phyloP scores from a whole-genome alignment of 441 rosid species.

The Pelargonium australe region DNA sequence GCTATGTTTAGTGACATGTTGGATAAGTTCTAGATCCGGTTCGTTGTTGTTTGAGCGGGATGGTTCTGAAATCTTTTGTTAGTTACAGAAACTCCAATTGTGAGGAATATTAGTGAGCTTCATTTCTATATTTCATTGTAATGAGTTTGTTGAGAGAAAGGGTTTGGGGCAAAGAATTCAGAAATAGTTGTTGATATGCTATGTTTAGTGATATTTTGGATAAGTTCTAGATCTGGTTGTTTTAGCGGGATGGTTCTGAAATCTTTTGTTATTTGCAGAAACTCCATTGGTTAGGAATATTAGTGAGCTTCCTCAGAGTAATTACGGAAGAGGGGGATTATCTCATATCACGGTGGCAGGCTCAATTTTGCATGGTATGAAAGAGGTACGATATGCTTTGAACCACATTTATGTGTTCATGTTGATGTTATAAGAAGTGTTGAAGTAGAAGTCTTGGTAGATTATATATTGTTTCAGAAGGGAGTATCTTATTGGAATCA shows the following conservation, averaged over 20 bases:
- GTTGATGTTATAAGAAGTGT: not conserved
- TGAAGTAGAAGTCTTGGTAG: not conserved
- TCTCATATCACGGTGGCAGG: slow-evolving; percentile 80
- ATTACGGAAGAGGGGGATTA: slow-evolving; percentile 67
- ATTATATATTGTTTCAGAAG: not conserved
- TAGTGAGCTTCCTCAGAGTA: slow-evolving; percentile 60
- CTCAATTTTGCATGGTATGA: slow-evolving; percentile 64
- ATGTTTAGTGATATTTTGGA: too few relatives aligned
- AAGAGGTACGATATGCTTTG: slow-evolving; percentile 44
- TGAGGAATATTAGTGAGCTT: slow-evolving; percentile 66
- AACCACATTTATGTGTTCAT: not conserved
- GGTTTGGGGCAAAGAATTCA: too few relatives aligned
- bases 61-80: not conserved
- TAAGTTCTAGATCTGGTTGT: not conserved
- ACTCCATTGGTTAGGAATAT: slow-evolving; percentile 66
- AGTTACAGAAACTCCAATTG: slow-evolving; percentile 49
- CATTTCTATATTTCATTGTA: slow-evolving; percentile 4
- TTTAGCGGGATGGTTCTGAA: not conserved
- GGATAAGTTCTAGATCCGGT: not conserved
- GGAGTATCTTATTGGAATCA: too few relatives aligned
- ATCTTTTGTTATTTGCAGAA: slow-evolving; percentile 28
- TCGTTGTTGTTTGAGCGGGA: not conserved
- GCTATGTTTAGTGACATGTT: too few relatives aligned
- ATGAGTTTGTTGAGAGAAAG: too few relatives aligned
- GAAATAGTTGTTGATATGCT: not conserved